Conservation (phyloP, 805 yeast genomes). For the Cyberlindnera mycetangii region DNA sequence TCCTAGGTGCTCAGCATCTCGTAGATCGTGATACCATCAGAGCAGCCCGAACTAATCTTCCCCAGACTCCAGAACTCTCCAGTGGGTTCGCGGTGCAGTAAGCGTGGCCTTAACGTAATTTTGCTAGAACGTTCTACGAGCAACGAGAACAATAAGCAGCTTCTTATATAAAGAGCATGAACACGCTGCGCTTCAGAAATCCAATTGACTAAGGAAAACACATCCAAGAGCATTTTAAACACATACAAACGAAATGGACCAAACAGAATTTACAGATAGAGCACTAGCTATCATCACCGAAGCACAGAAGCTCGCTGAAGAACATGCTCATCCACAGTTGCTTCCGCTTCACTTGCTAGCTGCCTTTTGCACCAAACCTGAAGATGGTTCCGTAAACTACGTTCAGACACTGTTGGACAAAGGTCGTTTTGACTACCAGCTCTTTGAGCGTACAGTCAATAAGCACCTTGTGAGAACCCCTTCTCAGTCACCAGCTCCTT, state of each 20-base stretch:
- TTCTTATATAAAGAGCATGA: background rate
- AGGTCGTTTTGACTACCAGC: constrained; percentile 84
- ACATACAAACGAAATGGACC: constrained; percentile 33
- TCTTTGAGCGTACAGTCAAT: constrained; percentile 77
- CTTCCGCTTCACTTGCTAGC: constrained; percentile 89
- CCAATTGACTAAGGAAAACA: background rate
- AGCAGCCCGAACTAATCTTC: too few relatives aligned
- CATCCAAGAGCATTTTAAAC: background rate
- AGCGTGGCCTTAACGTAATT: too few relatives aligned
- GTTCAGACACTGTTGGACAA: constrained; percentile 79
- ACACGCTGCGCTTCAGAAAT: background rate
- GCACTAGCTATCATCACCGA: constrained; percentile 78
- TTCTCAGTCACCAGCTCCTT: constrained; percentile 85
- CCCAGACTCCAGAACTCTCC: too few relatives aligned
- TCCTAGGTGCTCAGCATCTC: too few relatives aligned
- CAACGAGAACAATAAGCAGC: background rate
- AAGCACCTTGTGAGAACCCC: constrained; percentile 80
- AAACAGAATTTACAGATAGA: constrained; percentile 86
- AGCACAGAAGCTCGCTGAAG: constrained; percentile 80
- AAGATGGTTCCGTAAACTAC: constrained; percentile 58
- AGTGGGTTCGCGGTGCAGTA: too few relatives aligned
- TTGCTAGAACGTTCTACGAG: constrained; percentile 3
- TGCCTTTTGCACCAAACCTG: constrained; percentile 70
- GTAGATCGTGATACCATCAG: too few relatives aligned
- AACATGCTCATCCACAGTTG: constrained; percentile 78